Evolutionary conservation across 768 basidiomycete species (phyloP), one percentile per base, ranked within the genome.

Genomic region (Tulasnella sp.): DNA sequence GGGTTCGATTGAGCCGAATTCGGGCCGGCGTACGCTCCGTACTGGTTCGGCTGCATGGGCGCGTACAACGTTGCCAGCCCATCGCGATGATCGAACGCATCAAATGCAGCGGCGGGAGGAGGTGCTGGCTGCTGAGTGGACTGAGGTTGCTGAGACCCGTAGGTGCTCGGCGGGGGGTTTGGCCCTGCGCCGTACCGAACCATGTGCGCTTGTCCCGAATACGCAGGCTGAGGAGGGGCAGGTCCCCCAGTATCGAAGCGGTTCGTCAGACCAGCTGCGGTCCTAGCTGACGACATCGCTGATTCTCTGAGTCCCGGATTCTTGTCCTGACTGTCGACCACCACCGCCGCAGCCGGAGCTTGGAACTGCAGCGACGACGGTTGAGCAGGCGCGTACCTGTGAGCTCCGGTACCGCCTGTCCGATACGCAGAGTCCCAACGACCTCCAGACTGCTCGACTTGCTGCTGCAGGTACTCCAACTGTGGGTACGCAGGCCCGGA

Each of bases 381-480:
- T 22, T 63, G 73, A 34, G 52, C 35, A 7, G 73, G 73, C 17
- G 73, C 73, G 65, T 74, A 74, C 32, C 73, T 19, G 22, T 67
- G 68, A 36, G 73, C 22, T 9, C 16, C 12, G 35, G 26, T 29
- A 19, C 69, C 69, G 17, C 47, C 26, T 14, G 39, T 14, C 5
- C 39, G 67, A 26, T 70, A 62, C 16, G 2, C 29, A n/a, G 7
- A 26, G 5, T 36, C 69, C 71, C 62, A 72, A n/a, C 62, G 71
- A 8, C 62, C 71, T 44, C 40, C 40, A 11, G 22, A 2, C 34
- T 34, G 52, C 71, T 72, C 92, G 0, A 94, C 95, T 78, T 98
- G 95, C 79, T 97, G 94, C 75, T 96, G 93, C 65, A 98, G 81
- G 78, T 87, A 92, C 78, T 96, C 95, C 39, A 98, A 84, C 77